Evolutionary conservation across 805 yeast genomes (phyloP).

Genomic region (Kuraishia borneana): DNA sequence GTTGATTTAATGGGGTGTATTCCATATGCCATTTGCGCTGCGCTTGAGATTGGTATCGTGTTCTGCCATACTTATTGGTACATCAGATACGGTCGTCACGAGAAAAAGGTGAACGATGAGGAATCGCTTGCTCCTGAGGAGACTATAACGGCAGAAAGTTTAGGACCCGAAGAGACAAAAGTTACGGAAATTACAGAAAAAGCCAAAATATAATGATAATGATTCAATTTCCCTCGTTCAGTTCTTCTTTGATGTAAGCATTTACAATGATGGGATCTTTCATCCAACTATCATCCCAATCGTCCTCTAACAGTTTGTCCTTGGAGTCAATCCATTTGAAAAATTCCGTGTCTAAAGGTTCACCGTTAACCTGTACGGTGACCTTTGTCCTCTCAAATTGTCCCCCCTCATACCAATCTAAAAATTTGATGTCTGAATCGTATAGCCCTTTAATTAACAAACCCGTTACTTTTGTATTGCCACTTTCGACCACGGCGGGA

Average conservation of each 20-base stretch:
- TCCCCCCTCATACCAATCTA: conserved; percentile 11
- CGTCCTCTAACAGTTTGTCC: background rate
- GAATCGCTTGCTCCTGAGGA: background rate
- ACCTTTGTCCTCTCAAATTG: background rate
- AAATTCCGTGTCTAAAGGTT: background rate
- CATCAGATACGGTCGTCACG: conserved; percentile 21
- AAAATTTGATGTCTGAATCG: conserved; percentile 6
- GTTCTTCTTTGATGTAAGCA: background rate
- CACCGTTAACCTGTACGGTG: background rate
- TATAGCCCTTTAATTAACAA: conserved; percentile 6
- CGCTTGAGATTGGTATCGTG: conserved; percentile 69
- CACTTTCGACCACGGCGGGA: conserved; percentile 7
- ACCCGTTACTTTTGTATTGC: conserved; percentile 4
- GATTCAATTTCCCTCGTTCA: background rate
- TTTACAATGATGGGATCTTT: background rate
- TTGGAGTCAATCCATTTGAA: background rate
- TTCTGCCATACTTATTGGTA: conserved; percentile 64
- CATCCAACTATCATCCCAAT: conserved; percentile 3
- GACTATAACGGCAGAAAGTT: background rate
- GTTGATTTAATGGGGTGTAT: conserved; percentile 74
- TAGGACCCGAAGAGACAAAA: background rate
- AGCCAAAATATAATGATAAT: background rate
- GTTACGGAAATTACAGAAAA: background rate
- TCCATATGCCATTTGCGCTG: conserved; percentile 63
- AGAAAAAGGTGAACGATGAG: background rate